Evolutionary conservation across 2,329 filamentous ascomycete species (phyloP).

Genomic region (Alternaria atra): DNA sequence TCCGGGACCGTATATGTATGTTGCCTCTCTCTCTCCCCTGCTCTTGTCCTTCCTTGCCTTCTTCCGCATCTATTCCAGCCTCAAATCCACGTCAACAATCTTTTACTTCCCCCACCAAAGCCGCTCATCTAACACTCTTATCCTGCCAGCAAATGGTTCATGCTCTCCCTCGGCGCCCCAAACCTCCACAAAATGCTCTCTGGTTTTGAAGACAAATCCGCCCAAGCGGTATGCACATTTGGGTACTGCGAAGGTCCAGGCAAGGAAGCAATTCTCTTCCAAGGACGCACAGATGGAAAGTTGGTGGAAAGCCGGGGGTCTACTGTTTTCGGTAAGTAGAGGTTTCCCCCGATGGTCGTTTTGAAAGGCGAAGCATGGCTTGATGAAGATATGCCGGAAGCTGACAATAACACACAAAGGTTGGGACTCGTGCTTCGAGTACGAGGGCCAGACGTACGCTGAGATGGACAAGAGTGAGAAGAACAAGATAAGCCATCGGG

Average conservation of each 20-base stretch:
- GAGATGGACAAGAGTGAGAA: conserved; percentile 91
- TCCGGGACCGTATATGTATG: conserved; percentile 94
- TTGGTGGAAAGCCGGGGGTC: conserved; percentile 87
- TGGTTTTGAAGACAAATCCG: conserved; percentile 88
- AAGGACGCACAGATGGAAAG: conserved; percentile 84
- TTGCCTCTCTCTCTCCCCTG: conserved; percentile 16
- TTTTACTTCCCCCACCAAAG: not conserved
- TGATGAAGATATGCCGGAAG: not conserved
- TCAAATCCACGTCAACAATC: not conserved
- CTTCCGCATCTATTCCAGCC: not conserved
- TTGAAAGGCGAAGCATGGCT: too few species aligned
- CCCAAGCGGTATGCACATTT: conserved; percentile 95
- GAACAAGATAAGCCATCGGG: conserved; percentile 93
- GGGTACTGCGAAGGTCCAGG: conserved; percentile 88
- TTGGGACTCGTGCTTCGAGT: conserved; percentile 97
- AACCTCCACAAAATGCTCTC: conserved; percentile 90
- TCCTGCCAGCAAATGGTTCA: conserved; percentile 86
- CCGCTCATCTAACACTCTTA: not conserved
- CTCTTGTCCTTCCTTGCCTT: not conserved
- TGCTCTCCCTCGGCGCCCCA: conserved; percentile 80
- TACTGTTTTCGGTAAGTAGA: conserved; percentile 76
- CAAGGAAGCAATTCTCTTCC: conserved; percentile 84
- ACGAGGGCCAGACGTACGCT: conserved; percentile 85
- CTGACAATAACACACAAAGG: conserved; percentile 60
- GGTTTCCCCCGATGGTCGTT: not conserved